These are phyloP conservation scores for Penicillium sp. DNA, from an alignment of 2,329 filamentous ascomycete species.

Conservation along the genomic window DNA sequence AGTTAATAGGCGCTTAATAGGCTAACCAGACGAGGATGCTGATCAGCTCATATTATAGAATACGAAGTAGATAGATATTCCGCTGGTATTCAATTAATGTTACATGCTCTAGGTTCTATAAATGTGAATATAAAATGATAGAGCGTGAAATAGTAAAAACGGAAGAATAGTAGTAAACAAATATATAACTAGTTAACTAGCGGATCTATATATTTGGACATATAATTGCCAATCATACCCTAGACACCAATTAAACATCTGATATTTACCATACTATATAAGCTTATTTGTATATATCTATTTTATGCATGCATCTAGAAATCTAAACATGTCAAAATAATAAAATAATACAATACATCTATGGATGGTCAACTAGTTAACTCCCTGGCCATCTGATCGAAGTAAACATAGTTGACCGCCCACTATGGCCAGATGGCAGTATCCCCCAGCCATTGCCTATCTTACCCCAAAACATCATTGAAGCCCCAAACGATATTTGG, in stretches of 20 bases:
- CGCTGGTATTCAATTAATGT: neutral
- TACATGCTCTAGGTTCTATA: neutral
- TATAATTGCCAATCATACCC: neutral
- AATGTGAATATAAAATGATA: neutral
- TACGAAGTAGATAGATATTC: neutral
- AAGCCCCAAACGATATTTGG: neutral
- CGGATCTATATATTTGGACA: neutral
- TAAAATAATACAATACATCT: too few relatives aligned
- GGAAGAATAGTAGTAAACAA: neutral
- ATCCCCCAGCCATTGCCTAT: neutral
- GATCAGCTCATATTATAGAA: neutral
- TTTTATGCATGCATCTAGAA: too few relatives aligned
- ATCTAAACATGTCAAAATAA: neutral
- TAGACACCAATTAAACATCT: neutral
- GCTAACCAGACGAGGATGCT: too few relatives aligned
- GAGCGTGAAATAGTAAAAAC: neutral
- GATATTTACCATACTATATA: neutral
- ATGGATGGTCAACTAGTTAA: neutral
- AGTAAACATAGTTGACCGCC: slow-evolving; percentile 10
- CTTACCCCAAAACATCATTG: slow-evolving; percentile 7
- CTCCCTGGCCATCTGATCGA: neutral
- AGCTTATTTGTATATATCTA: neutral
- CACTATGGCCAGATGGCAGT: slow-evolving; percentile 2
- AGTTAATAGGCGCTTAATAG: neutral
- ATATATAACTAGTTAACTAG: too few relatives aligned